A percentile compares a stretch with the other conserved stretches of the same genome.
phyloP scores from a whole-genome alignment of 371 early-diverging fungal species.

The Mortierella sp. region DNA sequence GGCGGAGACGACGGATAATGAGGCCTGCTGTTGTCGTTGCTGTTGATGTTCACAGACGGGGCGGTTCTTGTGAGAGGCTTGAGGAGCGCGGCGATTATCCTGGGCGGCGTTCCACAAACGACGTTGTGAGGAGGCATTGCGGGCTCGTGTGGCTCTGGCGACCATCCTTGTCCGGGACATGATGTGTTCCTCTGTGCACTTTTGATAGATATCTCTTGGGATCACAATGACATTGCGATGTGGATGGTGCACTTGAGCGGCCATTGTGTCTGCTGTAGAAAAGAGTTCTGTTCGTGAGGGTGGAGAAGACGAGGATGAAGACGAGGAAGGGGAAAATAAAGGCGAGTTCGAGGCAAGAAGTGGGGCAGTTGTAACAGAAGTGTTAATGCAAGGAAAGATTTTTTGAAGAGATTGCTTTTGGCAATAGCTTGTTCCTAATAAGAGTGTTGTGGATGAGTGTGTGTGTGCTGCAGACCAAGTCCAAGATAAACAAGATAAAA shows the following conservation, averaged over 20 bases:
- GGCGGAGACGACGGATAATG: not conserved
- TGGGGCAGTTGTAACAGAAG: slow-evolving; percentile 10
- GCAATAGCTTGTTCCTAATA: not conserved
- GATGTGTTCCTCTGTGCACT: slow-evolving; percentile 34
- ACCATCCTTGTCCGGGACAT: slow-evolving; percentile 25
- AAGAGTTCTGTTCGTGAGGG: not conserved
- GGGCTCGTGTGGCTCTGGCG: slow-evolving; percentile 17
- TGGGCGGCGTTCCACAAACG: slow-evolving; percentile 9
- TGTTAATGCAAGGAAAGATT: slow-evolving; percentile 15
- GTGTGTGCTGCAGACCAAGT: slow-evolving; percentile 9
- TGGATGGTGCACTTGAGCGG: slow-evolving; percentile 25
- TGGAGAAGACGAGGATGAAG: not conserved
- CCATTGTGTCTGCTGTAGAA: slow-evolving; percentile 10
- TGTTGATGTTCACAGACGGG: not conserved
- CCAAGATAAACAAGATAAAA: not conserved
- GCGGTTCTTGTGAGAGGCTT: not conserved
- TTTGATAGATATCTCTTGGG: slow-evolving; percentile 42
- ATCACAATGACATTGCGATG: slow-evolving; percentile 46
- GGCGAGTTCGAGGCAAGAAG: not conserved
- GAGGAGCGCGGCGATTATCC: not conserved
- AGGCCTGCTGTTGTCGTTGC: not conserved
- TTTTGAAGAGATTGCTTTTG: slow-evolving; percentile 13
- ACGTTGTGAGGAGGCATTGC: slow-evolving; percentile 19
- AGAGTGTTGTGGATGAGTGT: not conserved
- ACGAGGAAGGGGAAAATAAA: not conserved